These are phyloP conservation scores for Solanum lycopersicoides DNA, from an alignment of 257 asterid genomes.

Conservation along the genomic window DNA sequence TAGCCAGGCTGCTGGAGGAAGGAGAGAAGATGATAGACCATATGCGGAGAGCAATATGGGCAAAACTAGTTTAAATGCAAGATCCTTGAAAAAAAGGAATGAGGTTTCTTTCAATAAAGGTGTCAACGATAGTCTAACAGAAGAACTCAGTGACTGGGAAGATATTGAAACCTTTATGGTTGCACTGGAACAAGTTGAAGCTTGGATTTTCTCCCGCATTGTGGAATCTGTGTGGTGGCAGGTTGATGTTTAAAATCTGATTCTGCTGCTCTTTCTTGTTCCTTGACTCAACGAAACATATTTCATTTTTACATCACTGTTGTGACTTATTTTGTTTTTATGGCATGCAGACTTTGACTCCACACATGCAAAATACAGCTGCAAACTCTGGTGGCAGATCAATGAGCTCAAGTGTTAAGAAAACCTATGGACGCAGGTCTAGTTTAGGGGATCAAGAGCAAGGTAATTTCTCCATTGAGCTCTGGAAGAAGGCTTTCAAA, in stretches of 20 bases:
- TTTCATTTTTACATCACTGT: neutral
- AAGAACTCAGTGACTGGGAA: conserved; percentile 49
- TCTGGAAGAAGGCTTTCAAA: conserved; percentile 89
- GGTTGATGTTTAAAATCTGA: conserved; percentile 26
- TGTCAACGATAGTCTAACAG: conserved; percentile 22
- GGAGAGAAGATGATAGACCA: conserved; percentile 17
- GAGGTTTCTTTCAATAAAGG: neutral
- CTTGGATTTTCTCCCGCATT: conserved; percentile 84
- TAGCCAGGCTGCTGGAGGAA: conserved; percentile 53
- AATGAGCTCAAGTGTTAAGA: conserved; percentile 30
- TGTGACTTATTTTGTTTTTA: neutral
- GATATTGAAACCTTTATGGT: conserved; percentile 53
- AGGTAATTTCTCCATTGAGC: conserved; percentile 61
- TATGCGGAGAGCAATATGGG: conserved; percentile 3
- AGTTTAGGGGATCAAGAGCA: conserved; percentile 51
- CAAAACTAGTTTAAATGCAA: conserved; percentile 1
- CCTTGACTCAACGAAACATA: neutral
- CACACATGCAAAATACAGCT: conserved; percentile 75
- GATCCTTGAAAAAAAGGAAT: conserved; percentile 2
- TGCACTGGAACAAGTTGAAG: conserved; percentile 73
- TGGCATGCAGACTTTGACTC: conserved; percentile 71
- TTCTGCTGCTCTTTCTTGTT: neutral
- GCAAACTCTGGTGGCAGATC: conserved; percentile 29
- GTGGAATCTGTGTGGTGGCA: conserved; percentile 99
- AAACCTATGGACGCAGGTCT: conserved; percentile 30